phyloP scores from a whole-genome alignment of 768 basidiomycete genomes.

The Nidularia sp. region DNA sequence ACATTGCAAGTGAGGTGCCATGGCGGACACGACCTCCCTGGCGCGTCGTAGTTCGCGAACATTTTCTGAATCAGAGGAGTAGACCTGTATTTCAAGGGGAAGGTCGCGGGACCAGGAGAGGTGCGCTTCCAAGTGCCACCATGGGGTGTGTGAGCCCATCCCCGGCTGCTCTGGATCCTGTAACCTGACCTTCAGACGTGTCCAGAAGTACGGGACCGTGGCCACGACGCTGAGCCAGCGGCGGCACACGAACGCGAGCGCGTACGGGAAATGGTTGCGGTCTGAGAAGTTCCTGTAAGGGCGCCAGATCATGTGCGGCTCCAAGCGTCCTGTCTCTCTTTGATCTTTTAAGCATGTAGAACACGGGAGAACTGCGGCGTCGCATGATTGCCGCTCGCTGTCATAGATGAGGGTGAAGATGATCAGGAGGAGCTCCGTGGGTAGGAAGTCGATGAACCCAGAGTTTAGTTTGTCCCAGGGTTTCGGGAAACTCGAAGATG shows the following conservation, averaged over 20 bases:
- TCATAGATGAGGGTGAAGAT: conserved; percentile 5
- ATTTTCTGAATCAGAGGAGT: conserved; percentile 1
- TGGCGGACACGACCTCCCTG: neutral
- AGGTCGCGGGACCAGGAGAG: conserved; percentile 1
- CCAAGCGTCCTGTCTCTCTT: neutral
- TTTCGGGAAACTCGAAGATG: too few species aligned
- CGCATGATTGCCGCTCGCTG: neutral
- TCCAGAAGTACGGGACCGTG: conserved; percentile 8
- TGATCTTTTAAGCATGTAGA: neutral
- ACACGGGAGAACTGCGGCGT: neutral
- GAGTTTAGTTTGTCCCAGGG: neutral
- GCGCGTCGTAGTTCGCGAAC: conserved; percentile 2
- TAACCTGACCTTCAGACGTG: conserved; percentile 1
- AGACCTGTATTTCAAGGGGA: conserved; percentile 4
- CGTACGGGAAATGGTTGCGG: conserved; percentile 5
- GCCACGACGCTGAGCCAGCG: conserved; percentile 6
- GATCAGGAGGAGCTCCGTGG: conserved; percentile 6
- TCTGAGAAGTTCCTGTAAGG: neutral
- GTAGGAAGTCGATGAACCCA: neutral
- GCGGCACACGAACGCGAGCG: conserved; percentile 1
- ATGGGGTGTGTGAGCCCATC: conserved; percentile 1
- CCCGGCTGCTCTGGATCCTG: too few species aligned
- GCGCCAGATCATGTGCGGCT: conserved; percentile 5
- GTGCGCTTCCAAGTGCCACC: neutral
- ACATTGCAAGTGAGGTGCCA: conserved; percentile 5